Percentiles rank a stretch among this genome's conserved stretches.
Evolutionary conservation across 805 yeast species (phyloP).

Genomic region (Torulaspora gathmanii): DNA sequence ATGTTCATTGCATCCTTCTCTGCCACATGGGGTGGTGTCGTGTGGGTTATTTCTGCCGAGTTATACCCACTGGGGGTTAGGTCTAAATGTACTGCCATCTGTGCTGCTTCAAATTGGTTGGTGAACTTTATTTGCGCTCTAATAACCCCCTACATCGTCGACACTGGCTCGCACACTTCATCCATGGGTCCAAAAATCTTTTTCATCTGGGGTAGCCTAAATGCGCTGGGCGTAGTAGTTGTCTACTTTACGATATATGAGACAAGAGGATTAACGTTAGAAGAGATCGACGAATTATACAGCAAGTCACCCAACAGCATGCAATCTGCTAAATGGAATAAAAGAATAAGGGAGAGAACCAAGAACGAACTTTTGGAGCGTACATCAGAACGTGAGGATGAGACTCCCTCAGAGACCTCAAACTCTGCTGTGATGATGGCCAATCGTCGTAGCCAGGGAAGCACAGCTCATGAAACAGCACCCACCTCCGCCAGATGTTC

Average conservation of each 20-base stretch:
- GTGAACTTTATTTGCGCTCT: constrained; percentile 72
- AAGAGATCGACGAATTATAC: constrained; percentile 75
- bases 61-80: constrained; percentile 67
- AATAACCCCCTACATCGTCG: constrained; percentile 70
- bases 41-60: constrained; percentile 67
- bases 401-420: constrained; percentile 5
- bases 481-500: neutral
- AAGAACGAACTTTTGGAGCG: constrained; percentile 6
- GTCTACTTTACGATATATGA: constrained; percentile 69
- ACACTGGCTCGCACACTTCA: constrained; percentile 62
- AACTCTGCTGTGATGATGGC: constrained; percentile 1
- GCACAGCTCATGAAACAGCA: neutral
- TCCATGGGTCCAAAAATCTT: constrained; percentile 68
- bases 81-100: constrained; percentile 69
- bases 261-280: constrained; percentile 74
- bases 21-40: constrained; percentile 77
- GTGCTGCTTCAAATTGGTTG: constrained; percentile 77
- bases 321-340: constrained; percentile 44
- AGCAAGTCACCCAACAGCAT: constrained; percentile 53
- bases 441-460: constrained; percentile 5
- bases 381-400: constrained; percentile 1
- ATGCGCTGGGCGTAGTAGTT: constrained; percentile 53
- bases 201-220: constrained; percentile 75
- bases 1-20: constrained; percentile 73
- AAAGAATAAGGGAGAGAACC: constrained; percentile 18